Conservation (phyloP, 208 protist genomes). For the Borovskyia barvae region DNA sequence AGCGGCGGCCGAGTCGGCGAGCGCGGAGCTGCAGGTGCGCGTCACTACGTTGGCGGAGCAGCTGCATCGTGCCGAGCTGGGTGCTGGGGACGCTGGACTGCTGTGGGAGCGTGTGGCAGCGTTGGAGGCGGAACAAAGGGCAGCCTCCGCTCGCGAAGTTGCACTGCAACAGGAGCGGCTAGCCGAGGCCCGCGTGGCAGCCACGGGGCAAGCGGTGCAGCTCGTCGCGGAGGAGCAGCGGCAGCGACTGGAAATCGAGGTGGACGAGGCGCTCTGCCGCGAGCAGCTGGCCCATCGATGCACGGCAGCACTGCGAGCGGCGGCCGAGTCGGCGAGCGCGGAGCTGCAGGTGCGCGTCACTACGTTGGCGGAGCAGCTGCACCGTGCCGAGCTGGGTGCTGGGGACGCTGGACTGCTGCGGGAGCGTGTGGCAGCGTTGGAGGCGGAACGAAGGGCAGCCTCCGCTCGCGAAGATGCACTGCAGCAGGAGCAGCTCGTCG, state of each 20-base stretch:
- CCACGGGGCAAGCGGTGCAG: not conserved
- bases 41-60: not conserved
- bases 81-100: not conserved
- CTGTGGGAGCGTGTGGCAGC: not conserved
- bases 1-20: not conserved
- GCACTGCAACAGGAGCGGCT: not conserved
- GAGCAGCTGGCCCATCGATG: not conserved
- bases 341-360: not conserved
- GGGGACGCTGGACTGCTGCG: not conserved
- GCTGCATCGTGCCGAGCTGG: not conserved
- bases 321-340: not conserved
- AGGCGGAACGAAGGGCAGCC: conserved; percentile 1
- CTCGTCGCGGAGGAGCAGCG: not conserved
- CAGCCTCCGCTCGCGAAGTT: not conserved
- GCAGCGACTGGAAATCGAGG: not conserved
- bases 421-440: not conserved
- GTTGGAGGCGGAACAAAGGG: conserved; percentile 2
- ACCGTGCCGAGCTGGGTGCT: not conserved
- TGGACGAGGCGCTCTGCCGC: not conserved
- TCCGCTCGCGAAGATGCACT: not conserved
- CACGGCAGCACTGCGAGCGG: not conserved
- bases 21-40: not conserved
- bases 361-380: not conserved
- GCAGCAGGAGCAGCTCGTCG: not conserved
- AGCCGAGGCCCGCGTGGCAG: no score